Conservation (phyloP, 2,329 filamentous ascomycete genomes). For the Fusarium sororula region DNA sequence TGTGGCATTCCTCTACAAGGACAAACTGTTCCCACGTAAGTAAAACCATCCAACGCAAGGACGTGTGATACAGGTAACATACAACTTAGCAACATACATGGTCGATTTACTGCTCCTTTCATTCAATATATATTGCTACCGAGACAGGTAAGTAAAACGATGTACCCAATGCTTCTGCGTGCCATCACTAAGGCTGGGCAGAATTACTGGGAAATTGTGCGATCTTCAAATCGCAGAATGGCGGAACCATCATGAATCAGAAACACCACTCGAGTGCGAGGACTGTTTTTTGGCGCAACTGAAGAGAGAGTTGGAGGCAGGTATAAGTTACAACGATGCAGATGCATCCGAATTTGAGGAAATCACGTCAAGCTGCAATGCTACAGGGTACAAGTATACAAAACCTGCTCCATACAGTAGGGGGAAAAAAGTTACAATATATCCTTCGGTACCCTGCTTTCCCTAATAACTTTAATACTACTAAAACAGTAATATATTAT, state of each 20-base stretch:
- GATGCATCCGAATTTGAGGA: not conserved
- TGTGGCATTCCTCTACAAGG: not conserved
- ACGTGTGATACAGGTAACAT: too few relatives aligned
- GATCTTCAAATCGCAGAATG: not conserved
- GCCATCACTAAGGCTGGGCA: not conserved
- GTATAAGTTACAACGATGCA: not conserved
- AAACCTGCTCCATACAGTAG: not conserved
- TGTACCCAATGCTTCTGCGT: not conserved
- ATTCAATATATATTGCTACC: not conserved
- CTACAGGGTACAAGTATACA: not conserved
- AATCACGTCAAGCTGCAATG: not conserved
- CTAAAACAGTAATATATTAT: too few relatives aligned
- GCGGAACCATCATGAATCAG: not conserved
- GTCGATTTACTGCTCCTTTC: not conserved
- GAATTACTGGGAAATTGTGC: not conserved
- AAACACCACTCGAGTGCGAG: not conserved
- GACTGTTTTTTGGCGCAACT: not conserved
- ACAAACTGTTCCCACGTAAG: not conserved
- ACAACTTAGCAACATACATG: not conserved
- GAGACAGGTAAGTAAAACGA: not conserved
- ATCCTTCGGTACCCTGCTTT: too few relatives aligned
- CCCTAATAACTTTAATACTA: too few relatives aligned
- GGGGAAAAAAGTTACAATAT: too few relatives aligned
- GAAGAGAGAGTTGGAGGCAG: not conserved
- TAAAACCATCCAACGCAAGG: too few relatives aligned